Evolutionary conservation across 352 stramenopile genomes (phyloP), one percentile per base, ranked within the genome.

Genomic region (Elongisporangium undulatum): DNA sequence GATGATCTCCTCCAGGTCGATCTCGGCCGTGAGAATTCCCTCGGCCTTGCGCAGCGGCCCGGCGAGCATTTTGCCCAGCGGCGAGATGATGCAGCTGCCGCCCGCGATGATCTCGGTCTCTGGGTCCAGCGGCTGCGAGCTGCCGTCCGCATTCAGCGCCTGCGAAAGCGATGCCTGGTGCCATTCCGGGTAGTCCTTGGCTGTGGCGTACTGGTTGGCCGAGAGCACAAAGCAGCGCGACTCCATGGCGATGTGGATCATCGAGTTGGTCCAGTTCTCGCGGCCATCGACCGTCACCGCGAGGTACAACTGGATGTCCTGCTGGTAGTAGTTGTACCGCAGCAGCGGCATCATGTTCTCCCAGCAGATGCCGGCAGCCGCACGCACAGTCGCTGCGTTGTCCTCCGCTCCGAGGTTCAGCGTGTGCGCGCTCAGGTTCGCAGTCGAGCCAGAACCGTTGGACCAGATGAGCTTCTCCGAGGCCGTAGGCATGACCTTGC

Each of bases 311-410:
- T 70, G 63, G 54, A 70, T 54, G 41, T 52, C 59, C 29, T 70
- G 63, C 51, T 61, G 55, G 59, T 70, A 70, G 54, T 66, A 61
- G 59, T 60, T 51, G 55, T 67, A 70, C 24, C 63, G 63, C 59
- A 70, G 55, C 26, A 70, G 60, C 51, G 63, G 63, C 63, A 70
- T 70, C 59, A 70, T 66, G 59, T 67, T 70, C 55, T 70, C 63
- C 63, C 63, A 70, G 55, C 63, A 70, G 24, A 70, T 55, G 23
- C 58, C 63, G 15, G 59, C 63, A 38, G 59, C 63, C 39, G 66
- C 63, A 7, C 29, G n/a, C 16, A 70, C 21, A 12, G 53, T 56
- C 48, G 53, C 10, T 5, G 9, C 29, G 10, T n/a, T 23, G 54
- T 49, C 41, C 13, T 51, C 59, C 8, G 8, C 50, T 12, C 23